Conservation (phyloP, 495 filamentous ascomycete species). For the Recurvomyces mirabilis region DNA sequence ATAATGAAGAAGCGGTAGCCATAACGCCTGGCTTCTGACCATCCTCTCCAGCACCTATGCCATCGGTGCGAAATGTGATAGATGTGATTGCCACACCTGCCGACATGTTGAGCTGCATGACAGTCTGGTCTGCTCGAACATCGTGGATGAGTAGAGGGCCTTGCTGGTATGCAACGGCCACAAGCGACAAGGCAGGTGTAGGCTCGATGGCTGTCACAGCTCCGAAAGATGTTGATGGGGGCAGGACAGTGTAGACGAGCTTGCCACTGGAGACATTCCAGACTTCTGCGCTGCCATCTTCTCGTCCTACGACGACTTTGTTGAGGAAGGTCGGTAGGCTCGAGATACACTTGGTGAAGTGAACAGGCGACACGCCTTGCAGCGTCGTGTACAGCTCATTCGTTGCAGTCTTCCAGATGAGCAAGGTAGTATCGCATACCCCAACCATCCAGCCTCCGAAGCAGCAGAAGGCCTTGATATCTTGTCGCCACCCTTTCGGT, state of each 20-base stretch:
- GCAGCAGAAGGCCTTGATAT: conserved; percentile 64
- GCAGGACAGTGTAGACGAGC: conserved; percentile 71
- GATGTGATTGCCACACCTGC: conserved; percentile 51
- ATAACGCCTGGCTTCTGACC: conserved; percentile 70
- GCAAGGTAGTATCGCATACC: conserved; percentile 60
- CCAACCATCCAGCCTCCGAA: conserved; percentile 91
- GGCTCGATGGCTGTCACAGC: conserved; percentile 74
- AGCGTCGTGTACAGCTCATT: conserved; percentile 85
- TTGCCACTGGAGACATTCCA: conserved; percentile 94
- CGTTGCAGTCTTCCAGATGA: conserved; percentile 78
- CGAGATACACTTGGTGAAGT: conserved; percentile 51
- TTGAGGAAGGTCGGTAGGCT: conserved; percentile 91
- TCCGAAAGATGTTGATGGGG: conserved; percentile 53
- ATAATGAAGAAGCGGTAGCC: conserved; percentile 62
- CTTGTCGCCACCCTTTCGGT: conserved; percentile 47
- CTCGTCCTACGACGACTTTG: conserved; percentile 80
- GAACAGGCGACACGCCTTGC: conserved; percentile 31
- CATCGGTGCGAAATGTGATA: conserved; percentile 85
- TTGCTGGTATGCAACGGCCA: conserved; percentile 74
- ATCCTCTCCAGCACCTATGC: conserved; percentile 79
- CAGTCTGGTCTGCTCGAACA: conserved; percentile 57
- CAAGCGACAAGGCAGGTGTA: conserved; percentile 68
- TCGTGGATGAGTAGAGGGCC: conserved; percentile 73
- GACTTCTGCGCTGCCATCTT: conserved; percentile 84
- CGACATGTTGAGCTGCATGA: conserved; percentile 52